A percentile compares a stretch with the other conserved stretches of the same genome.
Conservation (phyloP, 2,329 filamentous ascomycete species). For the Septoria petroselini region DNA sequence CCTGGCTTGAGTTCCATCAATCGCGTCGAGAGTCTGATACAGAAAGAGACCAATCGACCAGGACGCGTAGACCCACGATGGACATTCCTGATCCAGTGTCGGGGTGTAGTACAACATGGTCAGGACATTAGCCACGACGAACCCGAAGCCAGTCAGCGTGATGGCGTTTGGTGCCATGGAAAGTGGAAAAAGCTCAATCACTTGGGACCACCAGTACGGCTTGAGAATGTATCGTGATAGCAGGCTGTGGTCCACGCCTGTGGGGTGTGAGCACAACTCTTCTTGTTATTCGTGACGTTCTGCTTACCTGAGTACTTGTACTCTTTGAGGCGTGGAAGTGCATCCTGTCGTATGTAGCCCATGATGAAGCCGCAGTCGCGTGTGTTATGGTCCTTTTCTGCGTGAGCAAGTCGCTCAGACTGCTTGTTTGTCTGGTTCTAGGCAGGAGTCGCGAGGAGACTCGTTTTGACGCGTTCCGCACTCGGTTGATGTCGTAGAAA, state of each 20-base stretch:
- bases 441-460: not conserved
- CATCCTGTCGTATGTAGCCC: slow-evolving; percentile 93
- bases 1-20: slow-evolving; percentile 91
- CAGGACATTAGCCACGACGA: slow-evolving; percentile 83
- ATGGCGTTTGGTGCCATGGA: slow-evolving; percentile 80
- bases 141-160: slow-evolving; percentile 84
- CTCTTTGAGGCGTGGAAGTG: slow-evolving; percentile 80
- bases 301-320: slow-evolving; percentile 71
- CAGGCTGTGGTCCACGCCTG: slow-evolving; percentile 79
- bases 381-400: not conserved
- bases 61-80: slow-evolving; percentile 88
- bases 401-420: too few relatives aligned
- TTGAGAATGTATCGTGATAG: slow-evolving; percentile 91
- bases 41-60: slow-evolving; percentile 89
- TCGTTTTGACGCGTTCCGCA: too few relatives aligned
- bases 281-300: not conserved
- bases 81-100: slow-evolving; percentile 89
- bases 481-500: too few relatives aligned
- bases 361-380: slow-evolving; percentile 48
- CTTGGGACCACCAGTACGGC: slow-evolving; percentile 93
- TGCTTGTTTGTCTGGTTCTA: too few relatives aligned
- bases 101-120: slow-evolving; percentile 96
- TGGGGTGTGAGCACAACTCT: not conserved
- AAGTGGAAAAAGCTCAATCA: slow-evolving; percentile 93
- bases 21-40: slow-evolving; percentile 97